Evolutionary conservation across 495 filamentous ascomycete genomes (phyloP), one percentile per base, ranked within the genome.

Genomic region (Annulohypoxylon stygium): DNA sequence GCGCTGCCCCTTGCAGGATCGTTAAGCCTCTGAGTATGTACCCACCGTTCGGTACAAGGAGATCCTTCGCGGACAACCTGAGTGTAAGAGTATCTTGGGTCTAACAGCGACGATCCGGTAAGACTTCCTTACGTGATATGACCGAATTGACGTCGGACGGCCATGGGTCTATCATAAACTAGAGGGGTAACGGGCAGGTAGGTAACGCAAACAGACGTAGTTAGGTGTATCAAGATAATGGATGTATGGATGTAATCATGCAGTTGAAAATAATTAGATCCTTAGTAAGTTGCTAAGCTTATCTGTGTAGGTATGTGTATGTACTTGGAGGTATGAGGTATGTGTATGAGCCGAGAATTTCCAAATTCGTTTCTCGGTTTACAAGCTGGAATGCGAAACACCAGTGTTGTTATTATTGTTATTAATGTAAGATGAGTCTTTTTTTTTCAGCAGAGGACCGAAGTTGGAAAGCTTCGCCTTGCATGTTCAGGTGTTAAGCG

Each of bases 1-100:
- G 60, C 71, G 55, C 51, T 67, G 67, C 71, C 71, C 67, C 66
- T 74, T 50, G 69, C 58, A 74, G 71, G 71, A 74, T 74, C 71
- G 37, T 66, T 66, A 58, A 65, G 71, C 67, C 50, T 67, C 71
- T 37, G 43, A 65, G 36, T 69, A 30, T 54, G 41, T 65, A 43
- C 57, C 63, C 66, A 58, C 67, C 67, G 62, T 30, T 62, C 45
- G 37, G 39, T 14, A 33, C 60, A 30, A 30, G 60, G 34, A 37
- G 18, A 26, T 65, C 47, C 47, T 65, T 54, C 18, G 47, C 37
- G 39, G 45, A 61, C 41, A 43, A 14, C 14, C 47, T 45, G 43
- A n/a, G n/a, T 50, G 12, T 43, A 2, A 2, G 36, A 39, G 36
- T 11, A 12, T 39, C 37, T 59, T 45, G 37, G 33, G 37, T 23